A percentile compares a stretch with the other conserved stretches of the same genome.
phyloP scores from a whole-genome alignment of 306 rosid genomes.

The Potentilla sterilis region DNA sequence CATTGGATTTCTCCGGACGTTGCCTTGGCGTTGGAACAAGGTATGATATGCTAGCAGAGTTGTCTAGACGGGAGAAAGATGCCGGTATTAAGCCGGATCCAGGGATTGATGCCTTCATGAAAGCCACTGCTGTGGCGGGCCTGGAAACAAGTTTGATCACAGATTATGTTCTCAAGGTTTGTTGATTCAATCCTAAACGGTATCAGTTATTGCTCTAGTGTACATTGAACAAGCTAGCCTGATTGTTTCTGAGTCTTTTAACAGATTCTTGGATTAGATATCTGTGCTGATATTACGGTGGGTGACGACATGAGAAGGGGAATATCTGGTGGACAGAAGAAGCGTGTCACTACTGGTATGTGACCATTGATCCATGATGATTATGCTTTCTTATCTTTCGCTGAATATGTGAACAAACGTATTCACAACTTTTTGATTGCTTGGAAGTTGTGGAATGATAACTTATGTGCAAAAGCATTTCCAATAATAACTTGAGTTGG shows the following conservation, averaged over 20 bases:
- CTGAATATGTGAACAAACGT: background rate
- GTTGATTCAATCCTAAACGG: conserved; percentile 1
- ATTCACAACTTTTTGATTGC: background rate
- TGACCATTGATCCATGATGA: background rate
- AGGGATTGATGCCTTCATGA: conserved; percentile 80
- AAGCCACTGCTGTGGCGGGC: conserved; percentile 68
- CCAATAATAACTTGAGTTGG: background rate
- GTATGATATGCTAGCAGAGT: conserved; percentile 50
- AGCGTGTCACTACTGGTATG: conserved; percentile 82
- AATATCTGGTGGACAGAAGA: conserved; percentile 89
- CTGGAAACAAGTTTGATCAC: conserved; percentile 65
- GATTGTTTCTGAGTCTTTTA: conserved; percentile 25
- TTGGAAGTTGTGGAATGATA: background rate
- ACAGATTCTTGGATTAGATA: conserved; percentile 87
- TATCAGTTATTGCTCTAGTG: background rate
- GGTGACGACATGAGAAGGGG: conserved; percentile 97
- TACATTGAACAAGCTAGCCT: background rate
- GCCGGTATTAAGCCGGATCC: conserved; percentile 66
- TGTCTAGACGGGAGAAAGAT: conserved; percentile 60
- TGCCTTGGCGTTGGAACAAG: conserved; percentile 76
- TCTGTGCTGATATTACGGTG: conserved; percentile 75
- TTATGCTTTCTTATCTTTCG: background rate
- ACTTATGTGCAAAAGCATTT: background rate
- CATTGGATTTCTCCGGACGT: conserved; percentile 67
- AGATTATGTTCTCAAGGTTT: conserved; percentile 82